Conservation (phyloP, 1,284 basidiomycete genomes). For the Pyrrhoderma noxium region DNA sequence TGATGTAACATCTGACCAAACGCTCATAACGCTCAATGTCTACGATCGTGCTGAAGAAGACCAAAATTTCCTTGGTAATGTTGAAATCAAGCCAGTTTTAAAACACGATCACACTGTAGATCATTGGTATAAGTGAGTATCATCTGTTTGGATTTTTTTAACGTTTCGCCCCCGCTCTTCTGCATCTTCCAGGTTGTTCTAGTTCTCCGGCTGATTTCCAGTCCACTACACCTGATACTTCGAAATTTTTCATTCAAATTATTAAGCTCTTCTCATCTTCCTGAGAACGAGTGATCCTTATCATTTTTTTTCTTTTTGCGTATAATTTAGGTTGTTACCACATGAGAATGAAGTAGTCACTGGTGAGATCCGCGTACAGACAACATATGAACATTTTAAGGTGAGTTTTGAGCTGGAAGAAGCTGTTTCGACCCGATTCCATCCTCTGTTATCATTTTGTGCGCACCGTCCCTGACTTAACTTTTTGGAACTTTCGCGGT, state of each 20-base stretch:
- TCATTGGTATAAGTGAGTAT: slow-evolving; percentile 87
- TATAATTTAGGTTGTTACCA: slow-evolving; percentile 54
- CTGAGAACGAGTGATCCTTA: slow-evolving; percentile 18
- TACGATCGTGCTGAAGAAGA: slow-evolving; percentile 84
- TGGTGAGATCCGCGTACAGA: slow-evolving; percentile 92
- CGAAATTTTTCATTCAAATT: neutral
- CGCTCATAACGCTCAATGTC: slow-evolving; percentile 83
- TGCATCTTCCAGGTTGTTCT: neutral
- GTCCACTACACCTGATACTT: slow-evolving; percentile 2
- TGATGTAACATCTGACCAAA: slow-evolving; percentile 90
- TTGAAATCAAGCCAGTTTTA: slow-evolving; percentile 87
- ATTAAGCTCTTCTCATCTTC: slow-evolving; percentile 6
- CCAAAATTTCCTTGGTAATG: slow-evolving; percentile 84
- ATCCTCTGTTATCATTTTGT: slow-evolving; percentile 2
- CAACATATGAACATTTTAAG: slow-evolving; percentile 88
- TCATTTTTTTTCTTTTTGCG: slow-evolving; percentile 19
- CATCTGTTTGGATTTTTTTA: slow-evolving; percentile 7
- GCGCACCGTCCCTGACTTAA: slow-evolving; percentile 5
- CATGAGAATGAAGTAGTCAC: slow-evolving; percentile 77
- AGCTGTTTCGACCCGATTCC: neutral
- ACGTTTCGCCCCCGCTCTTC: slow-evolving; percentile 1
- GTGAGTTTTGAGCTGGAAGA: slow-evolving; percentile 37
- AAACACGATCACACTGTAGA: slow-evolving; percentile 92
- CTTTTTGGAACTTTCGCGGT: no score
- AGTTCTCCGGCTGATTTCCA: slow-evolving; percentile 12